phyloP scores from a whole-genome alignment of 352 stramenopile species.

The Phytophthora nicotianae region DNA sequence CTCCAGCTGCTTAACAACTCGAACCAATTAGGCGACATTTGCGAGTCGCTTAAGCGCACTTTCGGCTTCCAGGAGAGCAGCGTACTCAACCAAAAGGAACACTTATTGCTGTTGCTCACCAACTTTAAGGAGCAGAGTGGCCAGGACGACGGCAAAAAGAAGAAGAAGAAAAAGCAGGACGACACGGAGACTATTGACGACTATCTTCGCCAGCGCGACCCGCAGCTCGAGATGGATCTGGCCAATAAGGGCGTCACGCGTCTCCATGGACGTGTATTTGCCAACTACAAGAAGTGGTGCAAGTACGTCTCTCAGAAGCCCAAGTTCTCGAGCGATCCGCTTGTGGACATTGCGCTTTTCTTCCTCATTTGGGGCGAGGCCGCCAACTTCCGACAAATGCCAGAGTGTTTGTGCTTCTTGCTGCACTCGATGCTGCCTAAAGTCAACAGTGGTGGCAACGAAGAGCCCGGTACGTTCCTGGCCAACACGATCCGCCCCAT shows the following conservation, averaged over 20 bases:
- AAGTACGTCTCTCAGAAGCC: conserved; percentile 83
- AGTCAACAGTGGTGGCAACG: conserved; percentile 48
- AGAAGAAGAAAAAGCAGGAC: conserved; percentile 45
- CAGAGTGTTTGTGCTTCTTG: conserved; percentile 81
- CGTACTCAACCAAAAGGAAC: conserved; percentile 76
- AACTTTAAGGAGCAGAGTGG: conserved; percentile 80
- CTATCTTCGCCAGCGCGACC: conserved; percentile 56
- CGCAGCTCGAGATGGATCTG: conserved; percentile 73
- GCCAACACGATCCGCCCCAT: conserved; percentile 75
- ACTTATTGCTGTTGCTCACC: conserved; percentile 74
- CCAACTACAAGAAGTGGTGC: conserved; percentile 90
- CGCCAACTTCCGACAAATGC: conserved; percentile 83
- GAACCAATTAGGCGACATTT: conserved; percentile 64
- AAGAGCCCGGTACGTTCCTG: conserved; percentile 70
- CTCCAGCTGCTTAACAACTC: conserved; percentile 67
- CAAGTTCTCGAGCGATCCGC: conserved; percentile 70
- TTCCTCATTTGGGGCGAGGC: conserved; percentile 88
- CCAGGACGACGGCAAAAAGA: conserved; percentile 47
- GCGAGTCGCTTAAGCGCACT: conserved; percentile 93
- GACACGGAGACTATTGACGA: conserved; percentile 42
- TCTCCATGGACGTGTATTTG: conserved; percentile 71
- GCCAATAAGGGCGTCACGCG: conserved; percentile 66
- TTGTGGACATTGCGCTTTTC: conserved; percentile 80
- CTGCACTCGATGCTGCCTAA: conserved; percentile 79
- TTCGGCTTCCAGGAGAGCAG: conserved; percentile 96